Evolutionary conservation across 805 yeast species (phyloP), one percentile per base, ranked within the genome.

Genomic region (Sugiyamaella marilandica): DNA sequence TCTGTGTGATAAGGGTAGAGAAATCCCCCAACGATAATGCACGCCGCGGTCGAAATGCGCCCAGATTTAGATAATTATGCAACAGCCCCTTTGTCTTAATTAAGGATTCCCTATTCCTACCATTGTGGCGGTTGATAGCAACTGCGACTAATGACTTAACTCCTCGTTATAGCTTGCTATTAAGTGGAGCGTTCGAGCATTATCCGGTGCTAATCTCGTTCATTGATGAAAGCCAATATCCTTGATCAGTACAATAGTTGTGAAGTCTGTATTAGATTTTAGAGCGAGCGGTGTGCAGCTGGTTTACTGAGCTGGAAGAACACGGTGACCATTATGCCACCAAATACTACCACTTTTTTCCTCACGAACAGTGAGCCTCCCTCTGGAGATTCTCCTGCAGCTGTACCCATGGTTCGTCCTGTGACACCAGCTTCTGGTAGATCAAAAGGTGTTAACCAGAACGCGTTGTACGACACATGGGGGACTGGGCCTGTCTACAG

Each of bases 351-450:
- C 2, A 47, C 53, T 14, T 53, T 49, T 34, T 50, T 53, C 50
- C 44, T 53, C 33, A 53, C 56, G 19, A 51, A 41, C 39, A 45
- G 39, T 5, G 55, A 51, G 18, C 57, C 55, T 9, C 54, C 47
- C 5, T 31, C 47, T 14, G 18, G 37, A 34, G 37, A 14, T 5
- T 14, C 37, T 5, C 37, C n/a, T 13, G 9, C 37, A 3, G 37
- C 9, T 3, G 37, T 34, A 14, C 16, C 37, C 8, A 46, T 24
- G 29, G 29, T 24, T 24, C 29, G 29, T 7, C 29, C 29, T 3
- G 29, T 7, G 3, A 24, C 29, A 3, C 29, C 29, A 7, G 29
- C 29, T 24, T 24, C 29, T 5, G 8, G 18, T 34, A 34, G 39
- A 8, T 34, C 39, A 9, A 34, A 34, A 34, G 39, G 39, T 13